Percentiles rank a stretch among this genome's conserved stretches.
Conservation (phyloP, 2,329 filamentous ascomycete species). For the Stachybotrys elegans region DNA sequence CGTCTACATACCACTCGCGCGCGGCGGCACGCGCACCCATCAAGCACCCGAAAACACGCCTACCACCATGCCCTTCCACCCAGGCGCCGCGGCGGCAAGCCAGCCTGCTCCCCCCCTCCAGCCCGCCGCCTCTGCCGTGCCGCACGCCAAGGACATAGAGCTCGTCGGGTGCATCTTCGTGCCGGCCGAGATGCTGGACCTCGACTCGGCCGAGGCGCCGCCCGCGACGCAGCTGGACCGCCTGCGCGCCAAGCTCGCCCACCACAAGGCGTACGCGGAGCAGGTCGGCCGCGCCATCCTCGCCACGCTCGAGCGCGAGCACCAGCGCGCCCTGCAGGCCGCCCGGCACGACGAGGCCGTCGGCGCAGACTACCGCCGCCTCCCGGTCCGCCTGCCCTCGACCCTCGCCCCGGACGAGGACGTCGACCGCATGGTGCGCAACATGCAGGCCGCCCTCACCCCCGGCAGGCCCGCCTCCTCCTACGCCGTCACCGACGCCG, state of each 20-base stretch:
- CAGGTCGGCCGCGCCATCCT: conserved; percentile 24
- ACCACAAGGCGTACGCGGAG: conserved; percentile 18
- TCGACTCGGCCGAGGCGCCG: conserved; percentile 11
- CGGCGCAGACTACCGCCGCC: background rate
- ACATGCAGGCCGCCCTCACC: conserved; percentile 18
- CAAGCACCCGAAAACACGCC: too few species aligned
- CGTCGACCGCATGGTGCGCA: conserved; percentile 20
- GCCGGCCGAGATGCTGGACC: conserved; percentile 20
- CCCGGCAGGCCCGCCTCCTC: too few species aligned
- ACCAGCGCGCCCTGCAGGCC: conserved; percentile 21
- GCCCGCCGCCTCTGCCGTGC: too few species aligned
- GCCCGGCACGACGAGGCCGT: conserved; percentile 12
- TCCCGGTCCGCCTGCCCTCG: conserved; percentile 6
- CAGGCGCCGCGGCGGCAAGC: too few species aligned
- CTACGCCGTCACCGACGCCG: conserved; percentile 8
- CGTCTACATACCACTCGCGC: too few species aligned
- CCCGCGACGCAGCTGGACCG: conserved; percentile 13
- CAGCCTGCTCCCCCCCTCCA: too few species aligned
- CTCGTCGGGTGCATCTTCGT: conserved; percentile 33
- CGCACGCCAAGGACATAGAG: too few species aligned
- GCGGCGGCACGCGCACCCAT: too few species aligned
- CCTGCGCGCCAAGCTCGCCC: conserved; percentile 14
- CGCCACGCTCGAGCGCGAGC: conserved; percentile 23
- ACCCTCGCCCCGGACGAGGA: conserved; percentile 8
- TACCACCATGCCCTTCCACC: too few species aligned